A percentile compares a stretch with the other conserved stretches of the same genome.
phyloP scores from a whole-genome alignment of 2,329 filamentous ascomycete species.

The Hypoxylon rubiginosum region DNA sequence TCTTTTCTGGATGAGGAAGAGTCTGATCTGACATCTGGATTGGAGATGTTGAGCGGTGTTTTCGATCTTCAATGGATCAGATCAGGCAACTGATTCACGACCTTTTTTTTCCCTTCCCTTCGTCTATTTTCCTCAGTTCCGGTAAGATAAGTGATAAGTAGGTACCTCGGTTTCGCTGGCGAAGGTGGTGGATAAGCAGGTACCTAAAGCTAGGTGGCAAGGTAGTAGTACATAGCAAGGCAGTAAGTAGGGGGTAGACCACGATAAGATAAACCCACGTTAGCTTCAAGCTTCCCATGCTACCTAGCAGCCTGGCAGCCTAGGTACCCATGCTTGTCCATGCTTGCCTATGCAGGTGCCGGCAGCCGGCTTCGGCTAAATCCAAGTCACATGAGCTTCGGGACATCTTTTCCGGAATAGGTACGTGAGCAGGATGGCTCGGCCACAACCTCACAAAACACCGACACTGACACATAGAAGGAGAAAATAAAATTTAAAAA shows the following conservation, averaged over 20 bases:
- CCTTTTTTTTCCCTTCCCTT: background rate
- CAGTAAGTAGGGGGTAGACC: background rate
- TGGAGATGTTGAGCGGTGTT: background rate
- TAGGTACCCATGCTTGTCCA: background rate
- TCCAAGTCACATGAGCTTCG: slow-evolving; percentile 37
- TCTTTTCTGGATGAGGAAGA: slow-evolving; percentile 3
- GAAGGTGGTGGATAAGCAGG: background rate
- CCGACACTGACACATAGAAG: slow-evolving; percentile 15
- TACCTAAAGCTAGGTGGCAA: background rate
- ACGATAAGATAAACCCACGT: background rate
- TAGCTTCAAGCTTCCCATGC: background rate
- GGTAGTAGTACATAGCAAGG: too few relatives aligned
- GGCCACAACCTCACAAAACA: slow-evolving; percentile 27
- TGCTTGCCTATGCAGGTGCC: slow-evolving; percentile 18
- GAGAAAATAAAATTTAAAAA: slow-evolving; percentile 10
- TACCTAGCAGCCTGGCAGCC: too few relatives aligned
- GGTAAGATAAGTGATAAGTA: background rate
- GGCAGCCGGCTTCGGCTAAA: slow-evolving; percentile 41
- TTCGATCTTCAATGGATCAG: background rate
- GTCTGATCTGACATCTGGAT: slow-evolving; percentile 1
- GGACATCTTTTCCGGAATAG: slow-evolving; percentile 40
- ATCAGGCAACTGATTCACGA: background rate
- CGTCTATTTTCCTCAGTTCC: background rate
- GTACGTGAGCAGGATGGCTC: slow-evolving; percentile 24
- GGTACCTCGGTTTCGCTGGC: background rate